Evolutionary conservation across 108 stramenopile species (phyloP).

Genomic region (Pseudonitzschia pungens): DNA sequence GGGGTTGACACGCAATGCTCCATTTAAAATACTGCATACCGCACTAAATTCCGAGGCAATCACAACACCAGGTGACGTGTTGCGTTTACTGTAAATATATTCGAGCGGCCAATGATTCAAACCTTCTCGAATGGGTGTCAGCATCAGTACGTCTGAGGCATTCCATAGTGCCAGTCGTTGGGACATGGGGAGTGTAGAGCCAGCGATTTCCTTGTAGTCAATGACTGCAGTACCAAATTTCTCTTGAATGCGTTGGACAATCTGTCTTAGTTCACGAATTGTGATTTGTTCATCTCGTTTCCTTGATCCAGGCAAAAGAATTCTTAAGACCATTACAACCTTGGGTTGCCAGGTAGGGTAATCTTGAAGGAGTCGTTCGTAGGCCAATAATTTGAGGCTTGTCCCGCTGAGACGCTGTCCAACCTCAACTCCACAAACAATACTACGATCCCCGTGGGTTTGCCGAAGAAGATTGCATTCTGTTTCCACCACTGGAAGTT

Average conservation of each 20-base stretch:
- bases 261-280: slow-evolving; percentile 60
- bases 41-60: slow-evolving; percentile 97
- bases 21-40: slow-evolving; percentile 93
- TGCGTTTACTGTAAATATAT: slow-evolving; percentile 89
- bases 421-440: slow-evolving; percentile 92
- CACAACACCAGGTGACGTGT: slow-evolving; percentile 87
- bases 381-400: slow-evolving; percentile 93
- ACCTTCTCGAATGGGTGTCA: slow-evolving; percentile 94
- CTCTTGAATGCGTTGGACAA: slow-evolving; percentile 80
- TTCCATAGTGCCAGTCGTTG: slow-evolving; percentile 89
- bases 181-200: slow-evolving; percentile 72
- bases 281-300: slow-evolving; percentile 87
- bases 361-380: slow-evolving; percentile 90
- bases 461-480: slow-evolving; percentile 50
- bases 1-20: slow-evolving; percentile 97
- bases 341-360: slow-evolving; percentile 87
- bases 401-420: slow-evolving; percentile 93
- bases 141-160: slow-evolving; percentile 84
- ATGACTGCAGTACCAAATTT: slow-evolving; percentile 84
- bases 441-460: slow-evolving; percentile 73
- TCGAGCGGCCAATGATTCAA: slow-evolving; percentile 96
- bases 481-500: slow-evolving; percentile 61
- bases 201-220: slow-evolving; percentile 87
- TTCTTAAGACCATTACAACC: slow-evolving; percentile 94
- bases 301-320: slow-evolving; percentile 79